Conservation (phyloP, 345 rosid genomes). For the Bretschneidera sinensis region DNA sequence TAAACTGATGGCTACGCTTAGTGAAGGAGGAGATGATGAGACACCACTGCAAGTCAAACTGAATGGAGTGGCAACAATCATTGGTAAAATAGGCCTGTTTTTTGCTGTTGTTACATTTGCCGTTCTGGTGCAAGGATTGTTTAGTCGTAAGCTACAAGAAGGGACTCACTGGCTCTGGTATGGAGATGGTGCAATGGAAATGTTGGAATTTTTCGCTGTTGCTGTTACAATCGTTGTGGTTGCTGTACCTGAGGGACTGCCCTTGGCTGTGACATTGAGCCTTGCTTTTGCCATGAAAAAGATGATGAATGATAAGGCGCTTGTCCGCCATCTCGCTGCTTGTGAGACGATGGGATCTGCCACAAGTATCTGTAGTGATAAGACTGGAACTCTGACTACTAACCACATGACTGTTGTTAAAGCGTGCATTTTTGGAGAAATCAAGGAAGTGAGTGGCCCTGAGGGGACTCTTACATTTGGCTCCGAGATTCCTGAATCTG, state of each 20-base stretch:
- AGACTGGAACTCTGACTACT: constrained; percentile 89
- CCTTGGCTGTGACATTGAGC: constrained; percentile 89
- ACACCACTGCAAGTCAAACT: constrained; percentile 87
- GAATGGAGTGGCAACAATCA: constrained; percentile 74
- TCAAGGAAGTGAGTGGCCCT: constrained; percentile 41
- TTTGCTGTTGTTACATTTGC: constrained; percentile 77
- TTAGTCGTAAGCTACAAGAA: constrained; percentile 43
- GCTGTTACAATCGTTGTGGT: constrained; percentile 94
- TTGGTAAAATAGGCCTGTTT: constrained; percentile 71
- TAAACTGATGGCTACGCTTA: constrained; percentile 74
- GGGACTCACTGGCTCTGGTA: constrained; percentile 57
- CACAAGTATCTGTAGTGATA: constrained; percentile 80
- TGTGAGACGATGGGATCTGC: constrained; percentile 98
- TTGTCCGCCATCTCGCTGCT: constrained; percentile 82
- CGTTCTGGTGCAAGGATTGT: constrained; percentile 68
- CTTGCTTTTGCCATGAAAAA: constrained; percentile 94
- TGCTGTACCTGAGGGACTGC: constrained; percentile 94
- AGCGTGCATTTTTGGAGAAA: constrained; percentile 62
- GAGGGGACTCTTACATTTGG: constrained; percentile 30
- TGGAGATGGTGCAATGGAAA: constrained; percentile 61
- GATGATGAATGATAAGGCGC: constrained; percentile 92
- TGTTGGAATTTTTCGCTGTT: constrained; percentile 69
- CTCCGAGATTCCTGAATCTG: constrained; percentile 54
- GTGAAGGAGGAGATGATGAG: constrained; percentile 72
- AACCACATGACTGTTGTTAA: constrained; percentile 82